Conservation (phyloP, 2,329 filamentous ascomycete species). For the Grosmannia clavigera region DNA sequence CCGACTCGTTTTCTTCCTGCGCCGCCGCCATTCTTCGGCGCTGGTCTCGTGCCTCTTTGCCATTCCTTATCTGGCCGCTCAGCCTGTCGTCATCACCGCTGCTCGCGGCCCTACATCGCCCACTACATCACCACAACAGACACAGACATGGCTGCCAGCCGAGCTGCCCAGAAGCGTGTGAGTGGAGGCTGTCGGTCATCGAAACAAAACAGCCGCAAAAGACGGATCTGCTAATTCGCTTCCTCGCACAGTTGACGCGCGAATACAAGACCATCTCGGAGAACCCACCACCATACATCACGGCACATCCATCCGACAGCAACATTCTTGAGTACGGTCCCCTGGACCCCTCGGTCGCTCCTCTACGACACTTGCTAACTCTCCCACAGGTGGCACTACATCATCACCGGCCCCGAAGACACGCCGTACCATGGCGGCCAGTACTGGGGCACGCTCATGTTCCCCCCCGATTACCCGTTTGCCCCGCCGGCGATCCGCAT, state of each 20-base stretch:
- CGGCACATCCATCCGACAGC: slow-evolving; percentile 75
- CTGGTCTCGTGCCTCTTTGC: neutral
- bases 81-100: neutral
- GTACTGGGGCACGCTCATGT: slow-evolving; percentile 95
- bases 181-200: slow-evolving; percentile 15
- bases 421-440: slow-evolving; percentile 92
- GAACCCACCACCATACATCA: slow-evolving; percentile 80
- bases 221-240: neutral
- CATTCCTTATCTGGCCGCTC: neutral
- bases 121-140: neutral
- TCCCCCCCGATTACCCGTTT: slow-evolving; percentile 94
- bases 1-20: neutral
- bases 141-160: slow-evolving; percentile 36
- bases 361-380: neutral
- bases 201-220: neutral
- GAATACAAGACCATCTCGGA: slow-evolving; percentile 51
- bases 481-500: slow-evolving; percentile 95
- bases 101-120: neutral
- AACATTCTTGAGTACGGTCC: slow-evolving; percentile 72
- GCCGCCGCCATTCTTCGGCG: too few species aligned
- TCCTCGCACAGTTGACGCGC: slow-evolving; percentile 37
- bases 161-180: slow-evolving; percentile 61
- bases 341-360: neutral
- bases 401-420: slow-evolving; percentile 85
- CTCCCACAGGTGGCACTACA: slow-evolving; percentile 68